Percentiles rank a stretch among this genome's conserved stretches.
Evolutionary conservation across 75 land plant species (phyloP).

Genomic region (Pinus taeda): DNA sequence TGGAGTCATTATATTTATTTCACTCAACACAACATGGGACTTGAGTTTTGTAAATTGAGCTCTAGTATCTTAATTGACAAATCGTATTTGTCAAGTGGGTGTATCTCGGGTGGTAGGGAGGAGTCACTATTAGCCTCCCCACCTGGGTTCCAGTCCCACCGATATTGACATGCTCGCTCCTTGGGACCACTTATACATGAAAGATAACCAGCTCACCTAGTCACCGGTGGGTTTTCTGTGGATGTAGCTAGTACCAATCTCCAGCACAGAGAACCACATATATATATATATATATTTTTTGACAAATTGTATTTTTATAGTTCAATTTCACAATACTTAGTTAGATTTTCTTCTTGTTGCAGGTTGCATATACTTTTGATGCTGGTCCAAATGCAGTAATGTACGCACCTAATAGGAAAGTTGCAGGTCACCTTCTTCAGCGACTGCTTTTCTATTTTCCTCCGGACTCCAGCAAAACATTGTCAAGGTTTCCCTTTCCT

Average conservation of each 20-base stretch:
- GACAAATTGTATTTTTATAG: not conserved
- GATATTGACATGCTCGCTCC: too few species aligned
- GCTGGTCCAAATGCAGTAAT: constrained; percentile 97
- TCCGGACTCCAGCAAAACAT: constrained; percentile 53
- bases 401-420: constrained; percentile 67
- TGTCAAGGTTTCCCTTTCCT: constrained; percentile 49
- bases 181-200: too few species aligned
- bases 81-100: not conserved
- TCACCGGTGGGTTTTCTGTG: too few species aligned
- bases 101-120: too few species aligned
- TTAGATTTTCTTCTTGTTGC: constrained; percentile 12
- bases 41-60: not conserved
- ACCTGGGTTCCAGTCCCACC: too few species aligned
- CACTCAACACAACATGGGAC: not conserved
- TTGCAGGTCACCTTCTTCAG: constrained; percentile 58
- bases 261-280: too few species aligned
- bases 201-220: too few species aligned
- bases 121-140: too few species aligned
- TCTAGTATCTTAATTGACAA: not conserved
- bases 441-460: constrained; percentile 86
- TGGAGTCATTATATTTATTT: not conserved
- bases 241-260: too few species aligned
- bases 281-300: too few species aligned
- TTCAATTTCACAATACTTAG: not conserved
- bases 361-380: constrained; percentile 99